Conservation (phyloP, 495 filamentous ascomycete genomes). For the Glutinoglossum americanum region DNA sequence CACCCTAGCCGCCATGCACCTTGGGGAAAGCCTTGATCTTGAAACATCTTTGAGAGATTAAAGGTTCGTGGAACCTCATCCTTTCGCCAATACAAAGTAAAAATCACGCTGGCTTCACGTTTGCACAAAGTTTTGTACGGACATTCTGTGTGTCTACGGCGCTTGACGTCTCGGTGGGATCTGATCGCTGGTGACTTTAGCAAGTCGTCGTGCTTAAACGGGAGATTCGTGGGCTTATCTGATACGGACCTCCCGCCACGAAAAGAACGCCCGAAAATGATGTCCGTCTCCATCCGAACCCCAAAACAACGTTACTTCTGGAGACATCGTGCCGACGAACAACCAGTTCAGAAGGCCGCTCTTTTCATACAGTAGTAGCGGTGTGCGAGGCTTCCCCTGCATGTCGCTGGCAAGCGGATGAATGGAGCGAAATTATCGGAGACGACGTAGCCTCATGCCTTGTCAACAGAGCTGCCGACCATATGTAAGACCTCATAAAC, state of each 20-base stretch:
- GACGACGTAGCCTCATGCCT: background rate
- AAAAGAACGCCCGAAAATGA: background rate
- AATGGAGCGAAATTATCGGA: background rate
- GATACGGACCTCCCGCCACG: no score
- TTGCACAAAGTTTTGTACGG: background rate
- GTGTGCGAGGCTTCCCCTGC: background rate
- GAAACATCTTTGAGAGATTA: background rate
- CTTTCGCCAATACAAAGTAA: background rate
- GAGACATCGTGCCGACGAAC: background rate
- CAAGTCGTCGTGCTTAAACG: background rate
- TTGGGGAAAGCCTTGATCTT: background rate
- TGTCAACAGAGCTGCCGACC: background rate
- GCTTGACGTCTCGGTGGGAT: background rate
- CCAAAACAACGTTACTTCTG: no score
- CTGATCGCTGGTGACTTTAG: background rate
- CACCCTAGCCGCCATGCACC: background rate
- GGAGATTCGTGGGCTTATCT: background rate
- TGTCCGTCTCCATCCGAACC: no score
- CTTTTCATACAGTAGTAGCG: background rate
- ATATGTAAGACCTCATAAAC: no score
- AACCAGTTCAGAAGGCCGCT: background rate
- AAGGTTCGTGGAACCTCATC: background rate
- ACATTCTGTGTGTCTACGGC: background rate
- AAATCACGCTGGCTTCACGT: background rate
- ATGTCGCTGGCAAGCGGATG: background rate